Conservation (phyloP, 352 stramenopile species). For the Globisporangium yorkense region DNA sequence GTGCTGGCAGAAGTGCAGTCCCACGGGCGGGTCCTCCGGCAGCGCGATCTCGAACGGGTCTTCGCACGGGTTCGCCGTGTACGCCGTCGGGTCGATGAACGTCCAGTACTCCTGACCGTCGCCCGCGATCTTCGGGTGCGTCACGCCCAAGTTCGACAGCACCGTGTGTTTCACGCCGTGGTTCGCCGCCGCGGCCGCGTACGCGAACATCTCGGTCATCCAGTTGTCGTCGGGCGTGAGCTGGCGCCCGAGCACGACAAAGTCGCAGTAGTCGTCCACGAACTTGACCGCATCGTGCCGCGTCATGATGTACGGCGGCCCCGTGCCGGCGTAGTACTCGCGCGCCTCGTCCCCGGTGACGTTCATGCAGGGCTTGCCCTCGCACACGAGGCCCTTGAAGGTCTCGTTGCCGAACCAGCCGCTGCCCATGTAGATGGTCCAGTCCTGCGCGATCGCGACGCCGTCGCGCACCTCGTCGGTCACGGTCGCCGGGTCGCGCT, state of each 20-base stretch:
- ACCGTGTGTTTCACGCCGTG: slow-evolving; percentile 52
- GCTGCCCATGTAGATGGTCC: slow-evolving; percentile 31
- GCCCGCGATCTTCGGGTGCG: slow-evolving; percentile 25
- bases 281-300: not conserved
- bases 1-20: slow-evolving; percentile 49
- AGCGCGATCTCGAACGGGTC: slow-evolving; percentile 26
- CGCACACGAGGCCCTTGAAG: slow-evolving; percentile 29
- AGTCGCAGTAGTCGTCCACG: slow-evolving; percentile 24
- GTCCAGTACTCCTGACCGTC: slow-evolving; percentile 33
- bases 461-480: slow-evolving; percentile 38
- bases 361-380: slow-evolving; percentile 22
- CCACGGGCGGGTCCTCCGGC: slow-evolving; percentile 30
- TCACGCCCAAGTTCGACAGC: slow-evolving; percentile 35
- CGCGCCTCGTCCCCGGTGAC: slow-evolving; percentile 25
- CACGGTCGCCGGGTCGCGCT: slow-evolving; percentile 21
- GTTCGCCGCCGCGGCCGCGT: slow-evolving; percentile 39
- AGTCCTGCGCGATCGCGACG: slow-evolving; percentile 41
- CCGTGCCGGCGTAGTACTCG: slow-evolving; percentile 41
- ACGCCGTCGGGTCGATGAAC: slow-evolving; percentile 20
- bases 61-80: slow-evolving; percentile 26
- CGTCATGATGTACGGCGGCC: slow-evolving; percentile 58
- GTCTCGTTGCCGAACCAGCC: slow-evolving; percentile 29
- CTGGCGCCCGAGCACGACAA: slow-evolving; percentile 13
- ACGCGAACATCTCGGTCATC: slow-evolving; percentile 63
- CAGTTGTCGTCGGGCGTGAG: slow-evolving; percentile 17